Base-by-base conservation (phyloP, 2,329 filamentous ascomycete genomes). In the Pleomassaria siparia region DNA sequence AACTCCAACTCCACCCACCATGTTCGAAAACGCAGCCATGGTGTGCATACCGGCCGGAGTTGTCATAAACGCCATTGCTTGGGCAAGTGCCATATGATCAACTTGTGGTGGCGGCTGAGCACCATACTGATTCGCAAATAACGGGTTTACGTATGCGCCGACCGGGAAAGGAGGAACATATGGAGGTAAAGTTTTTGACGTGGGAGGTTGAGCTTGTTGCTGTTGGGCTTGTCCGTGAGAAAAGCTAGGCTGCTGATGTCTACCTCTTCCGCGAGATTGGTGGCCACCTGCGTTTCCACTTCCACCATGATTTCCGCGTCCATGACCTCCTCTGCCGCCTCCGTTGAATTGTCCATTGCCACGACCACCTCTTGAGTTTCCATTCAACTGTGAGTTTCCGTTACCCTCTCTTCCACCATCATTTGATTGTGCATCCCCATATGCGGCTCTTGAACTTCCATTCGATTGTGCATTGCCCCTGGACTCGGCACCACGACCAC, bases 41-140 rank as follows among this genome's bases (percentile, higher is more conserved):
- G 60, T 54, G n/a, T 66, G 65, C 45, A 58, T 51, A 2, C 60
- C 60, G 16, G 55, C 60, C 7, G 61, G 63, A 13, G 63, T 64
- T 5, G 57, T 40, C 57, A 66, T 63, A 20, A 63, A 66, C 0
- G 64, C 54, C 60, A 65, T 61, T 21, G 62, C 59, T 40, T 66
- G 63, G 1, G 51, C 59, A 5, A 67, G 51, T 8, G 60, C 58
- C 24, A 55, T 53, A 3, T 61, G 62, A 49, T 60, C 51, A 20
- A 59, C 43, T 15, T 49, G 55, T 18, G 53, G 26, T 33, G 55
- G 60, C 21, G 41, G n/a, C 18, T 41, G 49, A 9, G 43, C 33
- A 32, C 44, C 25, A 15, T 22, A 15, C 43, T 52, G 53, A 26
- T 32, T 49, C 7, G 42, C 18, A 4, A 60, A 60, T 11, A 49